Percentiles rank a stretch among this genome's conserved stretches.
Conservation (phyloP, 164 flowering plant species). For the Dillenia suffruticosa region DNA sequence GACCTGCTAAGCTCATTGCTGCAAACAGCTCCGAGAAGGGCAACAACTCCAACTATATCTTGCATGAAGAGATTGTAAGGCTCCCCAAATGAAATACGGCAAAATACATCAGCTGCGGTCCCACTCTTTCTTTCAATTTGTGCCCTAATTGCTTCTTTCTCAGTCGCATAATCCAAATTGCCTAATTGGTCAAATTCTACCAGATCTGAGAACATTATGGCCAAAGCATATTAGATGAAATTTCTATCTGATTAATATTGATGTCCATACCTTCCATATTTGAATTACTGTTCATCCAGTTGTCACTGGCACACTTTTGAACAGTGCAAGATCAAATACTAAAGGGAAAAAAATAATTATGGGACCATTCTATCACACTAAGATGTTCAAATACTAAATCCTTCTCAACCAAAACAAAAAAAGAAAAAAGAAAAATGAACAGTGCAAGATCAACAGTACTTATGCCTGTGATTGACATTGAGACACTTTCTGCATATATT, state of each 20-base stretch:
- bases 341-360: background rate
- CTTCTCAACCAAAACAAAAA: background rate
- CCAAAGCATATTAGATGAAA: background rate
- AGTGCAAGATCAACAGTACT: too few species aligned
- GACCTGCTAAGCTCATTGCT: slow-evolving; percentile 36
- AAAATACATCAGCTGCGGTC: slow-evolving; percentile 45
- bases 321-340: background rate
- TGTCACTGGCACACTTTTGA: too few species aligned
- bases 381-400: background rate
- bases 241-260: background rate
- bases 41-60: slow-evolving; percentile 63
- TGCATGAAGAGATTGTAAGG: slow-evolving; percentile 13
- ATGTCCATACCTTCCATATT: background rate
- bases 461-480: too few species aligned
- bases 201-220: slow-evolving; percentile 23
- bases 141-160: slow-evolving; percentile 30
- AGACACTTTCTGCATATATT: too few species aligned
- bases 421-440: background rate
- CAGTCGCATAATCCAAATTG: slow-evolving; percentile 10
- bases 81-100: slow-evolving; percentile 17
- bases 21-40: slow-evolving; percentile 53
- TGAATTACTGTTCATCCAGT: too few species aligned
- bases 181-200: slow-evolving; percentile 10
- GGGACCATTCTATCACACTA: background rate
- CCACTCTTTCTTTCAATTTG: slow-evolving; percentile 27